Evolutionary conservation across 2,329 filamentous ascomycete genomes (phyloP), one percentile per base, ranked within the genome.

Genomic region (Arthrinium phaeospermum): DNA sequence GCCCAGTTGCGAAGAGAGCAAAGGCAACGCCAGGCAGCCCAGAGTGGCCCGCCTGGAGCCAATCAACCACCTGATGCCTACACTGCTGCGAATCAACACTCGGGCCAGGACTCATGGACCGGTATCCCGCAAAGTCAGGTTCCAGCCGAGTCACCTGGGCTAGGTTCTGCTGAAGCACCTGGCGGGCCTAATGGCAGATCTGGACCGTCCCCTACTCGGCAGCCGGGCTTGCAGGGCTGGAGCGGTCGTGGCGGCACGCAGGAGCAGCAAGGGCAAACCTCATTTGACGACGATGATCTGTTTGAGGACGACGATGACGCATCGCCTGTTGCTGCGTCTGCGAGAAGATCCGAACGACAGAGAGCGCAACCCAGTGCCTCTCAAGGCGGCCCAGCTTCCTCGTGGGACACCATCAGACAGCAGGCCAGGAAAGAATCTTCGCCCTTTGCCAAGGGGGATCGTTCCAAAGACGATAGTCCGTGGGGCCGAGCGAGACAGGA

Each of bases 331-430:
- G 79, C 85, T 10, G 64, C 80, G 22, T 77, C 82, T 10, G 72
- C 78, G 16, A 78, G 75, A 44, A 73, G 70, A 46, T 71, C 73
- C 13, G 76, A 78, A 30, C 64, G 41, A 13, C 47, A 45, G 41
- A 49, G 69, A 57, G 74, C 75, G 27, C 76, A 79, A 69, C 44
- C 14, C 10, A 27, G 16, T 19, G 53, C 53, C 14, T 61, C 70
- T 13, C 71, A 47, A 24, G 34, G 72, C 10, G 73, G 74, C 70
- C 73, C 77, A 12, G 79, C 80, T 41, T 86, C 84, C 5, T 73
- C 85, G 3, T 87, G 86, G 86, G 85, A 86, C 41, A 83, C 84
- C 41, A 71, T 87, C 47, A 82, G 86, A 49, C 81, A 83, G 67
- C 80, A 85, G 73, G 72, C 80, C 64, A 73, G 72, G 49, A 76